Evolutionary conservation across 225 moss, liverwort and hornwort species (phyloP).

Genomic region (Antitrichia curtipendula): DNA sequence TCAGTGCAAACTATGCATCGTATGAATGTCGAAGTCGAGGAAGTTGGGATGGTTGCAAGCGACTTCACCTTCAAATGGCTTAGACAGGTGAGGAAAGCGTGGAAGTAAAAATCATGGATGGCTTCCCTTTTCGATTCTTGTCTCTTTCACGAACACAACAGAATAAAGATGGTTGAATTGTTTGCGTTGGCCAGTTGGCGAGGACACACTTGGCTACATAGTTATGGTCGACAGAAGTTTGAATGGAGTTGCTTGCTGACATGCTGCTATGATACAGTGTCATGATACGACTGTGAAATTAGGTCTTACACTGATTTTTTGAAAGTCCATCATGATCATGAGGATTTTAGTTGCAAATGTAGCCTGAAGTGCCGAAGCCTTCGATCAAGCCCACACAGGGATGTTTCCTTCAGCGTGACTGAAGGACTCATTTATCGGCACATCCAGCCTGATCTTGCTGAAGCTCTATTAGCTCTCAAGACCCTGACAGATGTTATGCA

Average conservation of each 20-base stretch:
- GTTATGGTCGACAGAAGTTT: not conserved
- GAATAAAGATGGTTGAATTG: not conserved
- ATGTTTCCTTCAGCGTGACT: constrained; percentile 33
- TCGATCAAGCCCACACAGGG: not conserved
- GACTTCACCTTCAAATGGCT: constrained; percentile 16
- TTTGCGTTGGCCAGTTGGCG: not conserved
- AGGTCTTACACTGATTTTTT: not conserved
- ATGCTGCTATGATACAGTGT: not conserved
- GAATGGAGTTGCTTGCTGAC: not conserved
- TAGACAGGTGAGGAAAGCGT: constrained; percentile 1
- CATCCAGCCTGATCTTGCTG: constrained; percentile 55
- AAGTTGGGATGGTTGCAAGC: not conserved
- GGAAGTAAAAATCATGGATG: not conserved
- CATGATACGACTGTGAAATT: not conserved
- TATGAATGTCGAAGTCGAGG: constrained; percentile 7
- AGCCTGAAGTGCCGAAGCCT: constrained; percentile 60
- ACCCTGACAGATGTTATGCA: constrained; percentile 56
- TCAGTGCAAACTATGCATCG: not conserved
- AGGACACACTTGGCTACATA: not conserved
- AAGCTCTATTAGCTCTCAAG: constrained; percentile 73
- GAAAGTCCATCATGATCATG: not conserved
- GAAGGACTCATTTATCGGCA: constrained; percentile 56
- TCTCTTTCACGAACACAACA: not conserved
- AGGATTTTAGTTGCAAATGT: not conserved
- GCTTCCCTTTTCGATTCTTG: not conserved